A percentile compares a stretch with the other conserved stretches of the same genome.
Conservation (phyloP, 73 alveolate species). For the Halteria grandinella region DNA sequence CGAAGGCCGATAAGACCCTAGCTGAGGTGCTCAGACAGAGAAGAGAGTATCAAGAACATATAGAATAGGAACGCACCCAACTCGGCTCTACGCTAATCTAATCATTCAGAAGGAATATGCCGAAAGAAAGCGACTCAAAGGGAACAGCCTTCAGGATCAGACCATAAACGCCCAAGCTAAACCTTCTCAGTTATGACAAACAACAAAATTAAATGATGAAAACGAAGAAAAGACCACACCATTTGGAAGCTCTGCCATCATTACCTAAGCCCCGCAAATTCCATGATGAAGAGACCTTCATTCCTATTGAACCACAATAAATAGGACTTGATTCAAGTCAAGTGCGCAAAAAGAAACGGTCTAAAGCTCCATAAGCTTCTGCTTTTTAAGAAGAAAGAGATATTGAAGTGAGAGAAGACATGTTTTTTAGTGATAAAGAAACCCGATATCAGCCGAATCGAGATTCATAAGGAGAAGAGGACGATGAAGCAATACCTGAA, state of each 20-base stretch:
- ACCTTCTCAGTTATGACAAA: constrained; percentile 33
- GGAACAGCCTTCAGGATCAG: constrained; percentile 60
- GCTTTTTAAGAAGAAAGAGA: background rate
- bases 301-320: background rate
- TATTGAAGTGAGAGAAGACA: background rate
- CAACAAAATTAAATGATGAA: constrained; percentile 7
- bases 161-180: constrained; percentile 62
- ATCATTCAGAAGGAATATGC: background rate
- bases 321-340: background rate
- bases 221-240: constrained; percentile 28
- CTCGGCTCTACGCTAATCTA: background rate
- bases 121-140: constrained; percentile 30
- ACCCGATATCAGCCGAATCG: background rate
- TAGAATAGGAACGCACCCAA: constrained; percentile 3
- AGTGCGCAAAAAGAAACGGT: background rate
- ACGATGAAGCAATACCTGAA: constrained; percentile 18
- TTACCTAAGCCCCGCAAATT: background rate
- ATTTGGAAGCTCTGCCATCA: background rate
- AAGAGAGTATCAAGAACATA: constrained; percentile 30
- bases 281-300: background rate
- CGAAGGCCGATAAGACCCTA: background rate
- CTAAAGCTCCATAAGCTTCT: background rate
- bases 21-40: constrained; percentile 35
- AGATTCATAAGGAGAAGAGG: constrained; percentile 5
- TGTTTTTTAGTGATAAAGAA: background rate